Evolutionary conservation across 2,329 filamentous ascomycete genomes (phyloP).

Genomic region (Thielaviopsis populi): DNA sequence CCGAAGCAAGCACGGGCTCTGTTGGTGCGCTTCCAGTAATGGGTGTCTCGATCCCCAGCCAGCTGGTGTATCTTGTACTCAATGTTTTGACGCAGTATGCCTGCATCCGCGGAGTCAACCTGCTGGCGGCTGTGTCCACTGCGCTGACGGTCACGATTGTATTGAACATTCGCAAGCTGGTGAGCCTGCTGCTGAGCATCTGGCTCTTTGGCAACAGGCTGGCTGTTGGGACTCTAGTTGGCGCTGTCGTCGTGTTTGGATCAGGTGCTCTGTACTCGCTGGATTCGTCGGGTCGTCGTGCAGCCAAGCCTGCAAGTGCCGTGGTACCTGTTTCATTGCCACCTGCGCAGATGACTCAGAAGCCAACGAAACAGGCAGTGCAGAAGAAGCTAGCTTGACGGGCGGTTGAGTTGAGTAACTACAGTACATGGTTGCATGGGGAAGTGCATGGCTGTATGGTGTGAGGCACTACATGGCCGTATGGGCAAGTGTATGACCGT

Average conservation of each 20-base stretch:
- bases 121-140: constrained; percentile 76
- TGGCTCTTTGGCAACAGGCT: constrained; percentile 85
- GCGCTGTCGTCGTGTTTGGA: constrained; percentile 74
- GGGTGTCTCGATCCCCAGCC: constrained; percentile 41
- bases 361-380: constrained; percentile 3
- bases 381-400: constrained; percentile 14
- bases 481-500: too few species aligned
- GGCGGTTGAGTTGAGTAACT: not conserved
- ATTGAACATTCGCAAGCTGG: constrained; percentile 84
- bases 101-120: constrained; percentile 89
- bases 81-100: constrained; percentile 86
- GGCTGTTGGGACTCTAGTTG: constrained; percentile 59
- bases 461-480: too few species aligned
- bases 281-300: constrained; percentile 32
- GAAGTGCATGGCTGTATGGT: not conserved
- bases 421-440: not conserved
- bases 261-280: constrained; percentile 84
- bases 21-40: not conserved
- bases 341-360: not conserved
- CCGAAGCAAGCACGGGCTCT: not conserved
- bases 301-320: not conserved
- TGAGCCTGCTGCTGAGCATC: constrained; percentile 81
- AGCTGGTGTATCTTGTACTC: constrained; percentile 53
- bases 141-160: constrained; percentile 94
- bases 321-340: not conserved